Base-by-base conservation (phyloP, 176 grass and related monocot genomes). In the Aechmea fasciata region DNA sequence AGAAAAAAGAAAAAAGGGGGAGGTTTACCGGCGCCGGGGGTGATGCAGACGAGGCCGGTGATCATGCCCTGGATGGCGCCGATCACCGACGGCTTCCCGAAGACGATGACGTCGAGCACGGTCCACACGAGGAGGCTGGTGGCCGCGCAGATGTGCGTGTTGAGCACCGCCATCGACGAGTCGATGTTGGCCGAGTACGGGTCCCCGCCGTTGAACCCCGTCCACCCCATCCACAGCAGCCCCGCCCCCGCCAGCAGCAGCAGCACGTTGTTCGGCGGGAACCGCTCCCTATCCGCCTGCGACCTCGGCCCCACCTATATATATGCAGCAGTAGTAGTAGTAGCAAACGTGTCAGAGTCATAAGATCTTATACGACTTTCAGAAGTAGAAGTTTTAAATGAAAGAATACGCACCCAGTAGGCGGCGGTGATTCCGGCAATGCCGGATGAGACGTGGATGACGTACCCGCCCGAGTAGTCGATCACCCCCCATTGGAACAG, bases 31-130 rank as follows among this genome's bases (percentile, higher is more conserved):
- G 81, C 88, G 52, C 75, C 88, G 11, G 82, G 88, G 26, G 88
- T 91, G 79, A 91, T 87, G 81, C 88, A 91, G 65, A 91, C 88
- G 13, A 91, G 84, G 8, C 88, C 81, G 13, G 88, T 91, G 78
- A 91, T 85, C 88, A 91, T 87, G 51, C 88, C 88, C 68, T 91
- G 84, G 29, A 91, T 82, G 0, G 84, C 84, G 0, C 88, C 81
- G 18, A 91, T 87, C 18, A 85, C 89, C 3, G 85, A 91, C 3
- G 85, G 89, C 74, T 87, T 91, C 62, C 79, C 69, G 48, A 91
- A 91, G 88, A 87, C 87, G 76, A 82, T 74, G 50, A 91, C 88
- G 22, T 85, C 85, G 0, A 87, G 85, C 72, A 76, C 49, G 0
- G 89, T 91, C 89, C 89, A 87, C 47, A 85, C 8, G 28, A 91